Conservation (phyloP, 192 early-diverging fungal species). For the Allomyces macrogynus region DNA sequence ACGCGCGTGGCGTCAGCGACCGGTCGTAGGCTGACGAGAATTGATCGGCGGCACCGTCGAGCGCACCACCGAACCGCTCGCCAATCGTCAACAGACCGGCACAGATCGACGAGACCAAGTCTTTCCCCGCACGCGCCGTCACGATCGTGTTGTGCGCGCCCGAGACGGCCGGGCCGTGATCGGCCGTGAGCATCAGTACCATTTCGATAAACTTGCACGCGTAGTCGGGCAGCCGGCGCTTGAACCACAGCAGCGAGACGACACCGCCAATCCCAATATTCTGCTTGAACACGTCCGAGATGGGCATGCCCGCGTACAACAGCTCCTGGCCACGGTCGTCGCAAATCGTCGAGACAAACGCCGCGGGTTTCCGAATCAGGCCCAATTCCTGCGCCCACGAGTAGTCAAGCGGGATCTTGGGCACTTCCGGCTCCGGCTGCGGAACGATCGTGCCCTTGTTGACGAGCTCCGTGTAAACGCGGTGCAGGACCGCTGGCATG, state of each 20-base stretch:
- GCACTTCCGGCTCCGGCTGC: constrained; percentile 66
- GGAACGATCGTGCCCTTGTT: constrained; percentile 46
- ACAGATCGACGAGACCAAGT: constrained; percentile 84
- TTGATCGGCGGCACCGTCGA: constrained; percentile 85
- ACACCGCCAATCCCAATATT: constrained; percentile 97
- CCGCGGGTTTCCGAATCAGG: constrained; percentile 91
- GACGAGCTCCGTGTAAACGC: constrained; percentile 62
- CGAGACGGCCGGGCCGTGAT: constrained; percentile 96
- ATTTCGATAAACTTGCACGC: constrained; percentile 98
- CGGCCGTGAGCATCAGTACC: constrained; percentile 99
- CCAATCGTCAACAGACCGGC: constrained; percentile 95
- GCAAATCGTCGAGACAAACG: constrained; percentile 94
- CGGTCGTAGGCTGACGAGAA: constrained; percentile 88
- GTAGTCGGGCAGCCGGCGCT: constrained; percentile 82
- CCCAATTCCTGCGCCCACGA: constrained; percentile 97
- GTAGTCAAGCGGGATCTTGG: constrained; percentile 98
- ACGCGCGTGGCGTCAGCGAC: constrained; percentile 76
- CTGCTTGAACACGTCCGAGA: constrained; percentile 96
- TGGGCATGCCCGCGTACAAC: constrained; percentile 94
- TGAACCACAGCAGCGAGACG: constrained; percentile 93
- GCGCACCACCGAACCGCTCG: constrained; percentile 90
- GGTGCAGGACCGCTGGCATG: constrained; percentile 55
- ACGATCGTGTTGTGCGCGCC: constrained; percentile 81
- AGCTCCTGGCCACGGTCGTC: constrained; percentile 99
- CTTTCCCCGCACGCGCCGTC: constrained; percentile 90